Conservation (phyloP, 1,284 basidiomycete genomes). For the Agaricales sp. region DNA sequence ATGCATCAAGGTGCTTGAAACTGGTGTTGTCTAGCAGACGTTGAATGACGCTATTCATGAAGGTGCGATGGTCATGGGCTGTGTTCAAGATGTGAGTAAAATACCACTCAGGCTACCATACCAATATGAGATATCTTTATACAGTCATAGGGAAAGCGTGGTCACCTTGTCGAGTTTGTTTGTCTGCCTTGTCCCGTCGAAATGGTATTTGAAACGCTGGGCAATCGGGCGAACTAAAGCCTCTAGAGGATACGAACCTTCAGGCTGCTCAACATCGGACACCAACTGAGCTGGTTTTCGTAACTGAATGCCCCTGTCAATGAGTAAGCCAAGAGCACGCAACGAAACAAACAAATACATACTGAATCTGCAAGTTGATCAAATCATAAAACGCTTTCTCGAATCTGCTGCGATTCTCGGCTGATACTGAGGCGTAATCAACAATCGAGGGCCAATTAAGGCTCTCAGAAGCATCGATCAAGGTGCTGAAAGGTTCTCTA, state of each 20-base stretch:
- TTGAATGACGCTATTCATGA: constrained; percentile 74
- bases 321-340: background rate
- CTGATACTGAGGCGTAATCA: constrained; percentile 42
- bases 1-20: constrained; percentile 59
- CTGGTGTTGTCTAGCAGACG: constrained; percentile 54
- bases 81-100: constrained; percentile 85
- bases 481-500: background rate
- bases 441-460: constrained; percentile 77
- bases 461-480: constrained; percentile 35
- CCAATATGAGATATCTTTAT: background rate
- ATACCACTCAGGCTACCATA: constrained; percentile 89
- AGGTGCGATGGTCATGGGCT: constrained; percentile 69
- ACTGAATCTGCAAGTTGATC: constrained; percentile 53
- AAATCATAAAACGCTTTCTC: constrained; percentile 68
- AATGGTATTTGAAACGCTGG: constrained; percentile 92
- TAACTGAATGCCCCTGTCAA: constrained; percentile 7
- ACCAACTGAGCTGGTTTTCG: constrained; percentile 4
- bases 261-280: constrained; percentile 5
- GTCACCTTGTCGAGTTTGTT: constrained; percentile 88
- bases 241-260: constrained; percentile 69
- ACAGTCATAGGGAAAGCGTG: constrained; percentile 1
- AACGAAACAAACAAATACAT: background rate
- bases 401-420: constrained; percentile 50
- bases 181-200: constrained; percentile 79
- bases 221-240: constrained; percentile 81